Evolutionary conservation across 202 grass and related monocot genomes (phyloP).

Genomic region (Digitaria exilis): DNA sequence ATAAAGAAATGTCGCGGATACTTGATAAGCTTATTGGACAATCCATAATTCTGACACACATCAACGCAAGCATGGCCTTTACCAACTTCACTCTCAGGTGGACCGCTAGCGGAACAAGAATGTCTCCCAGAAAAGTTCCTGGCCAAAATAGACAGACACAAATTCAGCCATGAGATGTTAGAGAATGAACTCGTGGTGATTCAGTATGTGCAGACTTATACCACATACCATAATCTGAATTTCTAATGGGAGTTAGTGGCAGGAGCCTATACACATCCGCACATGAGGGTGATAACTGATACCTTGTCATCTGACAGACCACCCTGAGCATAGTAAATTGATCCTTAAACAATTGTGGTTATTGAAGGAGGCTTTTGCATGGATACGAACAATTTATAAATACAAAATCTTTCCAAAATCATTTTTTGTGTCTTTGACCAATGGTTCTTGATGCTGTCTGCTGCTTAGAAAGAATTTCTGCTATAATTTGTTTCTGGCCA

Average conservation of each 20-base stretch:
- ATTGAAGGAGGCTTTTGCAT: conserved; percentile 12
- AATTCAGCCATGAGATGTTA: conserved; percentile 27
- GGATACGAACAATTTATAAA: conserved; percentile 15
- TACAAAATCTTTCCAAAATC: conserved; percentile 17
- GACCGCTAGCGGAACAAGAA: conserved; percentile 21
- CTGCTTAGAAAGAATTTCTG: conserved; percentile 81
- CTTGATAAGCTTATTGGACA: neutral
- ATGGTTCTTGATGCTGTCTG: conserved; percentile 46
- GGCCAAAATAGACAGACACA: conserved; percentile 17
- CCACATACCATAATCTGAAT: conserved; percentile 38
- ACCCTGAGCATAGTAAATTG: neutral
- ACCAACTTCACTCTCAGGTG: neutral
- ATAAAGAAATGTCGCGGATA: neutral
- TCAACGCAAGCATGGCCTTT: neutral
- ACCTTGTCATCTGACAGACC: conserved; percentile 2
- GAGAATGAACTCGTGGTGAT: neutral
- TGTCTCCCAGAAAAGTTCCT: neutral
- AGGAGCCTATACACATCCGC: neutral
- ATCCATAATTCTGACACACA: neutral
- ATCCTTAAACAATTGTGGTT: neutral
- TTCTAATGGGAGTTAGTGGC: conserved; percentile 10
- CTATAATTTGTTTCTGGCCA: conserved; percentile 70
- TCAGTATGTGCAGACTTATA: conserved; percentile 28
- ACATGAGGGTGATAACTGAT: conserved; percentile 21
- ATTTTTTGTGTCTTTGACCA: conserved; percentile 44